These are phyloP conservation scores for Magnaporthiopsis rhizophila DNA, from an alignment of 2,329 filamentous ascomycete genomes.

Conservation along the genomic window DNA sequence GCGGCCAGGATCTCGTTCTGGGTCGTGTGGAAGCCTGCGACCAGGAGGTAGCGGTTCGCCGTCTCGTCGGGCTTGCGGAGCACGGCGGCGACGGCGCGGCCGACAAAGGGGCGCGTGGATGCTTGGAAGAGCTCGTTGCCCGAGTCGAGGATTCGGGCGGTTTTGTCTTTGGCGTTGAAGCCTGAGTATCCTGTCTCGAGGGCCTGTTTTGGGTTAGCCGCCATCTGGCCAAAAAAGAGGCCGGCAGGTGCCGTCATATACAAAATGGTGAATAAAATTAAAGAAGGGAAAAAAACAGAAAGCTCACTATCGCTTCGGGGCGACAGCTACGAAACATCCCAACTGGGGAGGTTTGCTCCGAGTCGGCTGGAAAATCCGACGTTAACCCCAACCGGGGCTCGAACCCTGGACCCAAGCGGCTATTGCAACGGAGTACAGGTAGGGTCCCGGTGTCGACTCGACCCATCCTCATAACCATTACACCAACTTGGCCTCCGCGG, in stretches of 20 bases:
- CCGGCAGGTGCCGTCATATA: too few species aligned
- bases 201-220: too few species aligned
- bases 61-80: conserved; percentile 3
- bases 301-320: background rate
- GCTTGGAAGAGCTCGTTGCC: conserved; percentile 14
- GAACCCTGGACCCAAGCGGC: background rate
- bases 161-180: conserved; percentile 35
- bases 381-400: too few species aligned
- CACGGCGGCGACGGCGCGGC: conserved; percentile 2
- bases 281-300: background rate
- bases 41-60: background rate
- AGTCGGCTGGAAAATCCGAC: background rate
- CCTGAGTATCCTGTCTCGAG: conserved; percentile 33
- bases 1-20: conserved; percentile 41
- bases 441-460: too few species aligned
- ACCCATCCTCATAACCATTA: background rate
- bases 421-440: background rate
- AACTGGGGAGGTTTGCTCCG: background rate
- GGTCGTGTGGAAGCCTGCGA: conserved; percentile 39
- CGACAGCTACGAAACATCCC: background rate
- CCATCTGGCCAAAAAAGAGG: too few species aligned
- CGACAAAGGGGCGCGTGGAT: conserved; percentile 15
- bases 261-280: background rate
- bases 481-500: background rate
- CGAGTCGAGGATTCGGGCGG: conserved; percentile 21